Percentiles rank a stretch among this genome's conserved stretches.
These are phyloP conservation scores for Ceratocystis eucalypticola DNA, from an alignment of 2,329 filamentous ascomycete species.

Conservation along the genomic window DNA sequence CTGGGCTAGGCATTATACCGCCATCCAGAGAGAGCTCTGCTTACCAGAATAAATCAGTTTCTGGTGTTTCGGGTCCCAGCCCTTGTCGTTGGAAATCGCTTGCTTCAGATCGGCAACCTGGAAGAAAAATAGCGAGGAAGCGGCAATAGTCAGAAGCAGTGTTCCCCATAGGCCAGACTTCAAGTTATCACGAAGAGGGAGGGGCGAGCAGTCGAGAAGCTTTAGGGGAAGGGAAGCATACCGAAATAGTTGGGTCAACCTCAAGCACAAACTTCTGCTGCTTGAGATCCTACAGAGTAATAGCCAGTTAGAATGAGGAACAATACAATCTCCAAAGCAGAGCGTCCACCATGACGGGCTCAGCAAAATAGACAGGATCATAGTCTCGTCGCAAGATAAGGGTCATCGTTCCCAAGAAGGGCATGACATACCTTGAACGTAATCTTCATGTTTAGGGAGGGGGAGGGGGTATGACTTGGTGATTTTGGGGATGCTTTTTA, in stretches of 20 bases:
- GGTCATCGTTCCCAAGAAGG: no score
- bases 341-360: not conserved
- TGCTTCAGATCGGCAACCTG: constrained; percentile 85
- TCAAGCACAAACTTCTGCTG: constrained; percentile 97
- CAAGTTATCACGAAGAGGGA: not conserved
- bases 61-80: constrained; percentile 79
- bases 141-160: not conserved
- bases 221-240: constrained; percentile 31
- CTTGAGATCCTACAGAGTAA: constrained; percentile 65
- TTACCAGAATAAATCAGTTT: constrained; percentile 97
- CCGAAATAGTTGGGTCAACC: constrained; percentile 80
- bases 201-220: constrained; percentile 8
- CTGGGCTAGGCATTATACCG: not conserved
- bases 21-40: constrained; percentile 22
- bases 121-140: not conserved
- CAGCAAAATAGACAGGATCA: no score
- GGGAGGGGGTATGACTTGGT: not conserved
- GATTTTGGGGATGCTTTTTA: no score
- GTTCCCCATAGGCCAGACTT: not conserved
- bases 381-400: no score
- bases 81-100: constrained; percentile 83
- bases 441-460: constrained; percentile 46
- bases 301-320: not conserved
- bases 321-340: constrained; percentile 6
- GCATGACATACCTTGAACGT: constrained; percentile 44